Evolutionary conservation across 208 protist genomes (phyloP), one percentile per base, ranked within the genome.

Genomic region (Acanthamoeba castellanii): DNA sequence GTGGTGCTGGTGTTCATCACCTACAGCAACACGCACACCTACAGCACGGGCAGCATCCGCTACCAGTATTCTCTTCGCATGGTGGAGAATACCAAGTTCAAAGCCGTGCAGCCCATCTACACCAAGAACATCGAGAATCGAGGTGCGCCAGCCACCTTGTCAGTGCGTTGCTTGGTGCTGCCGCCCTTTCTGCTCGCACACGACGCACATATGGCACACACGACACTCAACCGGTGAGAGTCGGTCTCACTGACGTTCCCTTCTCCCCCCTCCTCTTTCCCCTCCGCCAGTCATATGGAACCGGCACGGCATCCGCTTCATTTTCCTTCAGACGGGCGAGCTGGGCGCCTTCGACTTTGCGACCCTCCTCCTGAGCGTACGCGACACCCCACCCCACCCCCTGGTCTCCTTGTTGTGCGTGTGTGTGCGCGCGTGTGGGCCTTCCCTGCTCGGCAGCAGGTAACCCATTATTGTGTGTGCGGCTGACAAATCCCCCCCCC

Each of bases 11-110:
- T 93, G 9, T 93, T 78, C 50, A 93, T 93, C 88, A 93, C 88
- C 27, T 93, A 93, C 84, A 93, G 88, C 88, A 93, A 93, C 66
- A 93, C 88, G 3, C 45, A 81, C 88, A 81, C 59, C 59, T 93
- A 81, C 47, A 78, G 78, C 68, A 76, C 88, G 6, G 34, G 27
- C 25, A 93, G 55, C 37, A 25, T 93, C 27, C 55, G 45, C 22
- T 93, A 93, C 68, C n/a, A 72, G 72, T 84, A 84, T 25, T 61
- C 42, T 7, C 37, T 94, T 14, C 8, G 37, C n/a, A 42, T 45
- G 25, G 68, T 94, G n/a, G 30, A 34, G 4, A 22, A 64, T 25
- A 68, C 90, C 70, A 94, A 94, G 90, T 94, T 85, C 90, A 94
- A 94, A n/a, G 27, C 25, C 30, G 68, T 66, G 13, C 68, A 94